These are phyloP conservation scores for Starmerella potacharoeniae DNA, from an alignment of 805 yeast species.

Conservation along the genomic window DNA sequence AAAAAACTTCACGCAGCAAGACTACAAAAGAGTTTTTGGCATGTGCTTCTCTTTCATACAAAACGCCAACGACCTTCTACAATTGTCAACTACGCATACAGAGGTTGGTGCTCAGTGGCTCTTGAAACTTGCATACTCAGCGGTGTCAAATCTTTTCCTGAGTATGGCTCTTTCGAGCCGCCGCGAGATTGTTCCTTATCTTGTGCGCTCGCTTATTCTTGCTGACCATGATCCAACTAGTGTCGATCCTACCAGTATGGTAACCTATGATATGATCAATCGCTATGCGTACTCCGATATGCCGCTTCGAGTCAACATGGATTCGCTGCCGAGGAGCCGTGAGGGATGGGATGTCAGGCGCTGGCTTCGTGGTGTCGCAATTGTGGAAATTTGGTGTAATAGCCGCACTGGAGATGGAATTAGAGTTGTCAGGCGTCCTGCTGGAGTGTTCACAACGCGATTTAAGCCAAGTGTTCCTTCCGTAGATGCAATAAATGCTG, in stretches of 20 bases:
- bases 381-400: conserved; percentile 48
- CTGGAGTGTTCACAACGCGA: conserved; percentile 36
- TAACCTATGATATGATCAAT: conserved; percentile 54
- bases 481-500: background rate
- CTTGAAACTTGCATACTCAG: conserved; percentile 51
- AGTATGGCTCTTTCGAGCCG: conserved; percentile 51
- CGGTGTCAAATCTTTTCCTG: conserved; percentile 61
- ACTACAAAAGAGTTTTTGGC: conserved; percentile 68
- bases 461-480: conserved; percentile 12
- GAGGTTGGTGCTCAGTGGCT: conserved; percentile 46
- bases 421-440: conserved; percentile 50
- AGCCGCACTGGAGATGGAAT: conserved; percentile 40
- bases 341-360: conserved; percentile 25
- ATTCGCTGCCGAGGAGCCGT: conserved; percentile 22
- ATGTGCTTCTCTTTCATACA: conserved; percentile 72
- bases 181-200: conserved; percentile 47
- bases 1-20: conserved; percentile 63
- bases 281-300: conserved; percentile 56
- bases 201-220: conserved; percentile 45
- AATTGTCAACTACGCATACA: conserved; percentile 1
- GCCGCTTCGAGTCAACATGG: conserved; percentile 39
- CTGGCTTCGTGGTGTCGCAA: conserved; percentile 53
- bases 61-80: conserved; percentile 43
- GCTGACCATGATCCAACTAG: conserved; percentile 28
- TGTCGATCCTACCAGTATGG: conserved; percentile 44